Evolutionary conservation across 2,329 filamentous ascomycete genomes (phyloP).

Genomic region (Neofusicoccum sp.): DNA sequence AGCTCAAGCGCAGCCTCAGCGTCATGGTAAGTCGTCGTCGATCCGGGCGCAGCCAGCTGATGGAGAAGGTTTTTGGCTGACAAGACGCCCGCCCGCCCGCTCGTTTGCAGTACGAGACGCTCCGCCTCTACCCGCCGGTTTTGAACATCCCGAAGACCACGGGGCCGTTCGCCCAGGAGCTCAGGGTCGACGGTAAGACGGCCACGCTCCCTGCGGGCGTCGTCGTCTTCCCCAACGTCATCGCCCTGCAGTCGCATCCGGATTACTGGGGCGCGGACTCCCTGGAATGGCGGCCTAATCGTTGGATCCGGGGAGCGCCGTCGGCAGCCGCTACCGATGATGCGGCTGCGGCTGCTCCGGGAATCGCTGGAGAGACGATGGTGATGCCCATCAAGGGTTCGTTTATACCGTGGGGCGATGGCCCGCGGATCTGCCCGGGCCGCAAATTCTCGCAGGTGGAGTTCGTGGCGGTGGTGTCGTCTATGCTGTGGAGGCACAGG

Average conservation of each 20-base stretch:
- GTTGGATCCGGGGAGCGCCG: slow-evolving; percentile 1
- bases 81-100: background rate
- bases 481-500: slow-evolving; percentile 23
- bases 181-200: background rate
- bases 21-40: slow-evolving; percentile 52
- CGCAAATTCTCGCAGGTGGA: slow-evolving; percentile 40
- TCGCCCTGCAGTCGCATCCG: slow-evolving; percentile 5
- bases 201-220: background rate
- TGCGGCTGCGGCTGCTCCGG: too few species aligned
- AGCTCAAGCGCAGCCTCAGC: slow-evolving; percentile 44
- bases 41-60: too few species aligned
- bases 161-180: background rate
- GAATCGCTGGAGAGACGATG: too few species aligned
- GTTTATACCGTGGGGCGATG: slow-evolving; percentile 32
- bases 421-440: slow-evolving; percentile 32
- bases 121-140: slow-evolving; percentile 27
- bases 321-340: too few species aligned
- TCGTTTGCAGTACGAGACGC: slow-evolving; percentile 25
- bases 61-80: too few species aligned
- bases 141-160: slow-evolving; percentile 21
- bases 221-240: background rate
- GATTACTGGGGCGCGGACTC: slow-evolving; percentile 8
- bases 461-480: slow-evolving; percentile 32
- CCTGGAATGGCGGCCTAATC: background rate
- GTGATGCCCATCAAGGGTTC: slow-evolving; percentile 5